Evolutionary conservation across 306 rosid species (phyloP).

Genomic region (Medicago arabica): DNA sequence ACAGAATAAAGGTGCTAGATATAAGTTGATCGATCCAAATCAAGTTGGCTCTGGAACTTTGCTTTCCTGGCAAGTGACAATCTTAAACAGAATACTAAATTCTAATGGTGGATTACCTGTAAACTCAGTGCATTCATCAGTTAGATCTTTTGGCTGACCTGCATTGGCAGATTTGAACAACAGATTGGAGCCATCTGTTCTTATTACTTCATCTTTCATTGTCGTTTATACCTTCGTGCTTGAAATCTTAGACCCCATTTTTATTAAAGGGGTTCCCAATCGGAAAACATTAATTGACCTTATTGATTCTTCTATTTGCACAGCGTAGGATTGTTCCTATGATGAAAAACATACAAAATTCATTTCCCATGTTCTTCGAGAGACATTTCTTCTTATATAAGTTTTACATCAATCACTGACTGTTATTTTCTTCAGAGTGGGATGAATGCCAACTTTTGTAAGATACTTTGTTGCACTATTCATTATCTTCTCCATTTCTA

Average conservation of each 20-base stretch:
- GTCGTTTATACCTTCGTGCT: slow-evolving; percentile 50
- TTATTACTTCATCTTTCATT: slow-evolving; percentile 51
- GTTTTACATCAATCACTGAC: slow-evolving; percentile 52
- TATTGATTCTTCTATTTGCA: slow-evolving; percentile 61
- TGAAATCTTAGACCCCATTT: slow-evolving; percentile 58
- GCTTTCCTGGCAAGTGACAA: slow-evolving; percentile 34
- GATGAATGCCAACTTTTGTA: slow-evolving; percentile 40
- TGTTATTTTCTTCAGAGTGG: slow-evolving; percentile 39
- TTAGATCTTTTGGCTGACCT: slow-evolving; percentile 41
- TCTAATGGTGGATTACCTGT: slow-evolving; percentile 25
- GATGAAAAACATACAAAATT: slow-evolving; percentile 66
- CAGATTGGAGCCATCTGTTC: slow-evolving; percentile 46
- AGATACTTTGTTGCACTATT: slow-evolving; percentile 30
- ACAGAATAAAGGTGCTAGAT: slow-evolving; percentile 37
- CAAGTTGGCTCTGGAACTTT: slow-evolving; percentile 31
- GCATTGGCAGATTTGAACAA: slow-evolving; percentile 47
- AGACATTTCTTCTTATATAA: slow-evolving; percentile 46
- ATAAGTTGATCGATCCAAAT: slow-evolving; percentile 22
- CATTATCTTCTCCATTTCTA: slow-evolving; percentile 23
- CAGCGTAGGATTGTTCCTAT: slow-evolving; percentile 79
- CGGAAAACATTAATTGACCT: slow-evolving; percentile 56
- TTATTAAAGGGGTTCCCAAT: slow-evolving; percentile 60
- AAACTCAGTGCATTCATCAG: slow-evolving; percentile 25
- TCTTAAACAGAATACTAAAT: slow-evolving; percentile 34
- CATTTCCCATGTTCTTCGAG: slow-evolving; percentile 50